phyloP scores from a whole-genome alignment of 139 green algal species.

The Chlamydomonas incerta region DNA sequence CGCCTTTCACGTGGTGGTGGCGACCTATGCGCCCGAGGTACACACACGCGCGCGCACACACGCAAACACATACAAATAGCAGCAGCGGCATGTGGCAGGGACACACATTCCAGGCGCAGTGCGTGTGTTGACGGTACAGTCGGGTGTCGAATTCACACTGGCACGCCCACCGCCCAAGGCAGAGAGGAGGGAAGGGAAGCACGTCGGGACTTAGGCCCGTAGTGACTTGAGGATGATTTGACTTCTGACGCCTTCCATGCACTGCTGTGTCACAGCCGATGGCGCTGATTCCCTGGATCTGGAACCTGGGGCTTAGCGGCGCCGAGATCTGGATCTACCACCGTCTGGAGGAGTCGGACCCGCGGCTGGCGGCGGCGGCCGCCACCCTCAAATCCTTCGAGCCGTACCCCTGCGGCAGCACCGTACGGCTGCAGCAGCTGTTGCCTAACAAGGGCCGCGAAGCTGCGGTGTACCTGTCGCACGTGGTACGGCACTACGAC shows the following conservation, averaged over 20 bases:
- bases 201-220: background rate
- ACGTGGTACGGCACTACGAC: conserved; percentile 39
- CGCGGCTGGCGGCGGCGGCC: background rate
- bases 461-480: conserved; percentile 29
- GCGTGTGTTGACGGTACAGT: background rate
- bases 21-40: conserved; percentile 17
- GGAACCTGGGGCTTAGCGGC: conserved; percentile 30
- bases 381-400: background rate
- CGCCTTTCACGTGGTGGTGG: conserved; percentile 23
- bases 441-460: conserved; percentile 48
- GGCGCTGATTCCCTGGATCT: conserved; percentile 36
- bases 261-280: background rate
- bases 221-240: too few relatives aligned
- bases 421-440: conserved; percentile 10
- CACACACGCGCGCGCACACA: too few relatives aligned
- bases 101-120: background rate
- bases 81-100: background rate
- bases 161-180: background rate
- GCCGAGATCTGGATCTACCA: conserved; percentile 43
- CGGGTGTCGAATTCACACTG: too few relatives aligned
- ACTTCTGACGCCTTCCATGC: too few relatives aligned
- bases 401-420: conserved; percentile 30
- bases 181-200: background rate
- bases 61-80: too few relatives aligned
- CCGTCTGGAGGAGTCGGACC: background rate